These are phyloP conservation scores for Parietaria judaica DNA, from an alignment of 306 rosid species.

Conservation along the genomic window DNA sequence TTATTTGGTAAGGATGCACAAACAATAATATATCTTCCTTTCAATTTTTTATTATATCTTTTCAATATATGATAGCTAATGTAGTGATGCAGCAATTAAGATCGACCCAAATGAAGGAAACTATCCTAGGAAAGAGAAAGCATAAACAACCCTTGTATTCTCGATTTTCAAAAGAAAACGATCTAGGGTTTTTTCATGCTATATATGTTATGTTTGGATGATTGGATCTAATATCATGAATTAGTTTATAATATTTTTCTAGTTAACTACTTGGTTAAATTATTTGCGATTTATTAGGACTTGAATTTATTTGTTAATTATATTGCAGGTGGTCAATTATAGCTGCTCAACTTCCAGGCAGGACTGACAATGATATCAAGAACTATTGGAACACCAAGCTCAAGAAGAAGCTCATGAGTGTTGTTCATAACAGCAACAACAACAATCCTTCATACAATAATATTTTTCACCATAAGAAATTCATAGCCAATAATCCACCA, in stretches of 20 bases:
- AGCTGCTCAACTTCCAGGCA: slow-evolving; percentile 82
- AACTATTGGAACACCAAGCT: slow-evolving; percentile 97
- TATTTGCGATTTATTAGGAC: neutral
- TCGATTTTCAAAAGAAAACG: no score
- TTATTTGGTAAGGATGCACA: neutral
- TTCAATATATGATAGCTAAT: no score
- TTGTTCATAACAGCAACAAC: slow-evolving; percentile 9
- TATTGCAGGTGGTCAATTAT: slow-evolving; percentile 81
- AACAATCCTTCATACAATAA: slow-evolving; percentile 1
- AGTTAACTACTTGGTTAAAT: neutral
- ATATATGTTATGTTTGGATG: slow-evolving; percentile 1
- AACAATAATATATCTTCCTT: neutral
- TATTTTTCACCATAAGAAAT: neutral
- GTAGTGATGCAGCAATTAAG: no score
- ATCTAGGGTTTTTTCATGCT: no score
- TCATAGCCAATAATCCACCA: neutral
- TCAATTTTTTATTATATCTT: neutral
- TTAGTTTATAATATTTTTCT: neutral
- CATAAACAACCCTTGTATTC: no score
- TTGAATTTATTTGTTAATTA: neutral
- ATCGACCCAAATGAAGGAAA: no score
- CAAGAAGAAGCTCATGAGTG: slow-evolving; percentile 70
- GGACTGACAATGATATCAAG: slow-evolving; percentile 93
- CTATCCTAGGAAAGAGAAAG: no score
- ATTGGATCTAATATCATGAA: slow-evolving; percentile 25